Conservation (phyloP, 2,329 filamentous ascomycete genomes). For the Albophoma yamanashiensis region DNA sequence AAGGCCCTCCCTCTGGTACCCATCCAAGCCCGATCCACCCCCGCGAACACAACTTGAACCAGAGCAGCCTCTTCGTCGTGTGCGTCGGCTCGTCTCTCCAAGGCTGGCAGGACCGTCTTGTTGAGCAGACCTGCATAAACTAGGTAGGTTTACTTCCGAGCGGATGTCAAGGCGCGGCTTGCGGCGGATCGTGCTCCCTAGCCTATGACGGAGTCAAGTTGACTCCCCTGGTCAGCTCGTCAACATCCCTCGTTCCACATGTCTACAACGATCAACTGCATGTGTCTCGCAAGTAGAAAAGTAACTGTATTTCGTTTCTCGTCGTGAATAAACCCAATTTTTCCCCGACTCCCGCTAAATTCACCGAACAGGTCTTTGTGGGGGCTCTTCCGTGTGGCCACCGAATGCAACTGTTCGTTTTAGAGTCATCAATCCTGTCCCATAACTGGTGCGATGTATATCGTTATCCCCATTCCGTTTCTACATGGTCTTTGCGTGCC, state of each 20-base stretch:
- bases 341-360: not conserved
- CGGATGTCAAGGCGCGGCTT: not conserved
- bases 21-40: no score
- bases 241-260: not conserved
- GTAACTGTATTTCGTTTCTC: not conserved
- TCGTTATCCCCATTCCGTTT: not conserved
- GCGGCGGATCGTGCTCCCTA: no score
- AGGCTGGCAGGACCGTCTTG: no score
- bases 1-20: no score
- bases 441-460: no score
- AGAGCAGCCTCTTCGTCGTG: not conserved
- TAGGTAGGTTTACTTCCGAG: not conserved
- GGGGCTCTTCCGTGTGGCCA: not conserved
- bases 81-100: no score
- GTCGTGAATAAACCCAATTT: not conserved
- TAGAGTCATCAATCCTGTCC: not conserved
- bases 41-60: not conserved
- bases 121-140: no score
- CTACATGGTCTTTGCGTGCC: not conserved
- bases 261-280: not conserved
- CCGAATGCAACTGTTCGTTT: not conserved
- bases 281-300: not conserved
- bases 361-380: not conserved
- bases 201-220: not conserved
- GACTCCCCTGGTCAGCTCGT: not conserved